Evolutionary conservation across 2,329 filamentous ascomycete species (phyloP).

Genomic region (Coniochaeta pulveracea): DNA sequence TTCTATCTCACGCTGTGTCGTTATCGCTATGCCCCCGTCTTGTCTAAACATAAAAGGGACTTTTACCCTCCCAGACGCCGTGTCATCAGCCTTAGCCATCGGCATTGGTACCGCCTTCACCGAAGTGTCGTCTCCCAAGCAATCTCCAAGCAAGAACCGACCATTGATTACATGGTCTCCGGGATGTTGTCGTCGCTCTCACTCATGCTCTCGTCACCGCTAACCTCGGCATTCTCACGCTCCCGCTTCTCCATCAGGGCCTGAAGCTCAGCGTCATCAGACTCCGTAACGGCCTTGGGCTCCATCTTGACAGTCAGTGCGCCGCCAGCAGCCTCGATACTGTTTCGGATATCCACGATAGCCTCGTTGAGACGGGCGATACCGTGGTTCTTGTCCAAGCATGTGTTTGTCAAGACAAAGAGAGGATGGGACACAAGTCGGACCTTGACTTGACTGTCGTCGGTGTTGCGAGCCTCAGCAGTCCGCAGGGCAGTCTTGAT

Average conservation of each 20-base stretch:
- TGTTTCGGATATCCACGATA: slow-evolving; percentile 74
- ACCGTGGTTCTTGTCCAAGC: slow-evolving; percentile 81
- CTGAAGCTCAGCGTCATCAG: slow-evolving; percentile 92
- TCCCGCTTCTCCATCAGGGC: slow-evolving; percentile 99
- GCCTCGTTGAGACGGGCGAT: slow-evolving; percentile 79
- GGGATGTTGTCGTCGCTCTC: slow-evolving; percentile 86
- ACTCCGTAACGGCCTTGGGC: slow-evolving; percentile 97
- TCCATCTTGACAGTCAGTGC: slow-evolving; percentile 92
- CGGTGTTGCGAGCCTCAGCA: slow-evolving; percentile 86
- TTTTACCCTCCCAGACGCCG: slow-evolving; percentile 4
- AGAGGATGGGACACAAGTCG: slow-evolving; percentile 95
- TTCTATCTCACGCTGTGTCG: not conserved
- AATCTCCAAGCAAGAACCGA: too few species aligned
- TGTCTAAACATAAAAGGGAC: slow-evolving; percentile 1
- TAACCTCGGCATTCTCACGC: slow-evolving; percentile 95
- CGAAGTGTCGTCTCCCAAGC: too few species aligned
- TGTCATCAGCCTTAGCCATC: slow-evolving; percentile 2
- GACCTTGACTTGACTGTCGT: slow-evolving; percentile 92
- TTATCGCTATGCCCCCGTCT: not conserved
- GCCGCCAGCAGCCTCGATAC: slow-evolving; percentile 69
- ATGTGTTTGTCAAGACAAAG: slow-evolving; percentile 92
- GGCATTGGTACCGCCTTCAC: too few species aligned
- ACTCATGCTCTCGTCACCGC: slow-evolving; percentile 90
- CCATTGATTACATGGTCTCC: slow-evolving; percentile 37
- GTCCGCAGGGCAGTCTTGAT: slow-evolving; percentile 87